A percentile compares a stretch with the other conserved stretches of the same genome.
Conservation (phyloP, 192 early-diverging fungal species). For the Oehlia diaphana region DNA sequence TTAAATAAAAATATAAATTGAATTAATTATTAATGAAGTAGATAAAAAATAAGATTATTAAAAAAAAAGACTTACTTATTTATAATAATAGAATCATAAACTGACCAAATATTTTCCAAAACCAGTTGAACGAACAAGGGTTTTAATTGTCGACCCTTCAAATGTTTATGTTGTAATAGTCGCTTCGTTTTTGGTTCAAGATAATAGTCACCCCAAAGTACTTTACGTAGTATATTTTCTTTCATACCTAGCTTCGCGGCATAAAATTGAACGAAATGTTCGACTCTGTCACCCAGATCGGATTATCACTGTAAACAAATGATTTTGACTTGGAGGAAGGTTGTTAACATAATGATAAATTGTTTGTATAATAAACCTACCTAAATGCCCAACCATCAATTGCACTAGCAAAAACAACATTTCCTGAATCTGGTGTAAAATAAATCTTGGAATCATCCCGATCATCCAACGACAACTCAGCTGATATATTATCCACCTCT, state of each 20-base stretch:
- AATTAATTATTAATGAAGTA: not conserved
- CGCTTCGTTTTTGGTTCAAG: conserved; percentile 95
- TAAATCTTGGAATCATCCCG: conserved; percentile 94
- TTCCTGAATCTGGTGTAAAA: conserved; percentile 93
- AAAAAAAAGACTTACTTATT: conserved; percentile 46
- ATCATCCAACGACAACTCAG: conserved; percentile 63
- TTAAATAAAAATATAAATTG: not conserved
- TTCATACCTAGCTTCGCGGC: conserved; percentile 85
- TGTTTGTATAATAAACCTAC: conserved; percentile 32
- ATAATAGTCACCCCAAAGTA: conserved; percentile 97
- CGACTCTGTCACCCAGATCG: conserved; percentile 51
- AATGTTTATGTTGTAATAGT: conserved; percentile 81
- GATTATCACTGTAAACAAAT: conserved; percentile 25
- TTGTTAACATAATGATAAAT: not conserved
- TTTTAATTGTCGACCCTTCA: conserved; percentile 81
- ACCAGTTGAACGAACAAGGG: conserved; percentile 98
- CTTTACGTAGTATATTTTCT: conserved; percentile 71
- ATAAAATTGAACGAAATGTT: conserved; percentile 93
- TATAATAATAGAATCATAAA: conserved; percentile 79
- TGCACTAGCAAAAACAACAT: conserved; percentile 95
- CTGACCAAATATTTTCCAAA: conserved; percentile 91
- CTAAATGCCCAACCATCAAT: conserved; percentile 99
- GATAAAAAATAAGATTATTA: too few relatives aligned
- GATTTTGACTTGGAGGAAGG: conserved; percentile 1
- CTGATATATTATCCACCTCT: not conserved